A percentile compares a stretch with the other conserved stretches of the same genome.
These are phyloP conservation scores for Volvox africanus DNA, from an alignment of 139 green algal species.

Conservation along the genomic window DNA sequence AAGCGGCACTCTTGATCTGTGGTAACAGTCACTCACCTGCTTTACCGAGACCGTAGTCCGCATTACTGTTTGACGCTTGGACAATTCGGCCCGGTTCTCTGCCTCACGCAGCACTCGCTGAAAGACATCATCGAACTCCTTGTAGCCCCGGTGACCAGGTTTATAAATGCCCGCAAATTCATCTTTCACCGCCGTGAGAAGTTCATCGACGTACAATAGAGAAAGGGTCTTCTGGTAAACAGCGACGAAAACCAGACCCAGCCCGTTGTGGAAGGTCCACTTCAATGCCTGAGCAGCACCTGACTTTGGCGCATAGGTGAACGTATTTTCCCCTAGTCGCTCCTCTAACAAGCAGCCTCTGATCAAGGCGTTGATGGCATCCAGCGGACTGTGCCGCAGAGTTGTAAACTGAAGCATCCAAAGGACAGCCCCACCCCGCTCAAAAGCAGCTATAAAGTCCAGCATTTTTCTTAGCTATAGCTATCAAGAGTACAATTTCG, in stretches of 20 bases:
- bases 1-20: constrained; percentile 7
- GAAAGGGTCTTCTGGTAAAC: constrained; percentile 94
- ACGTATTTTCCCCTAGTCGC: constrained; percentile 83
- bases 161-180: constrained; percentile 72
- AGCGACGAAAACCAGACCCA: constrained; percentile 97
- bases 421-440: constrained; percentile 85
- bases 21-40: constrained; percentile 22
- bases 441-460: constrained; percentile 92
- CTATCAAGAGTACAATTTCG: neutral
- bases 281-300: constrained; percentile 90
- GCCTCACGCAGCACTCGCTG: constrained; percentile 71
- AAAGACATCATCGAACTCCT: constrained; percentile 69
- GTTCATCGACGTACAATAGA: constrained; percentile 91
- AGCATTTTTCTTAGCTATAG: constrained; percentile 74
- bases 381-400: constrained; percentile 58
- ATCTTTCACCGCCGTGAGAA: constrained; percentile 78
- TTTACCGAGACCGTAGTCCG: neutral
- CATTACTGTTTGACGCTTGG: constrained; percentile 47
- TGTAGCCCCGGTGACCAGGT: constrained; percentile 52
- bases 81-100: constrained; percentile 71
- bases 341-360: constrained; percentile 93
- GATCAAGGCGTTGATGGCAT: constrained; percentile 89
- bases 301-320: constrained; percentile 82
- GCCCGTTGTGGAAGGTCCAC: constrained; percentile 96
- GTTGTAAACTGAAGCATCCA: constrained; percentile 80